A percentile compares a stretch with the other conserved stretches of the same genome.
Evolutionary conservation across 139 green algal genomes (phyloP).

Genomic region (Ulvella scutata): DNA sequence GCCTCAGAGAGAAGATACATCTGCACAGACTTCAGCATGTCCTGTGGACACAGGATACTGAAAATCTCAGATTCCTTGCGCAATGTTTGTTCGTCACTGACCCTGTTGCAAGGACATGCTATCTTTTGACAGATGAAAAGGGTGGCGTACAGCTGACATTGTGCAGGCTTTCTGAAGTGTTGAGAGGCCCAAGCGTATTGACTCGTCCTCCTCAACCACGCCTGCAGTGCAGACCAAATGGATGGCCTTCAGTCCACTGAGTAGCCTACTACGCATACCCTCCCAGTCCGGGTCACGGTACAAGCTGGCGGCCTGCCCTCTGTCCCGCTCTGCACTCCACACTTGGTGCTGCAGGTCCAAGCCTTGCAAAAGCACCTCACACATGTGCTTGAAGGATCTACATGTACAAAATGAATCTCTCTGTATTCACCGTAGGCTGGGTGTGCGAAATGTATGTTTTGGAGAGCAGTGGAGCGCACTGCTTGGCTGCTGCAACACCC

Average conservation of each 20-base stretch:
- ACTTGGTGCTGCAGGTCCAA: background rate
- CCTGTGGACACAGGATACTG: background rate
- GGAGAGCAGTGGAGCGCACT: background rate
- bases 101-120: background rate
- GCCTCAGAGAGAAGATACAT: conserved; percentile 3
- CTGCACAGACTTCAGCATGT: no score
- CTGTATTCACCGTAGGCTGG: no score
- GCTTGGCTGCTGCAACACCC: background rate
- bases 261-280: background rate
- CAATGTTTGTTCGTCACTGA: conserved; percentile 3
- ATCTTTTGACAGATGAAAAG: background rate
- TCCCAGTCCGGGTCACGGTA: background rate
- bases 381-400: background rate
- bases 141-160: background rate
- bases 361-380: background rate
- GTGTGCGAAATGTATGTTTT: no score
- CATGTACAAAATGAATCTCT: no score
- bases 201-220: background rate
- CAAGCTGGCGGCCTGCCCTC: background rate
- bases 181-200: background rate
- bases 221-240: background rate
- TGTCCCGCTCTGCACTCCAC: conserved; percentile 1
- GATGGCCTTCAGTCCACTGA: background rate
- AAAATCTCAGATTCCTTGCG: conserved; percentile 2
- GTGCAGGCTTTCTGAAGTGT: background rate